Conservation (phyloP, 768 basidiomycete genomes). For the Kwoniella bestiolae region DNA sequence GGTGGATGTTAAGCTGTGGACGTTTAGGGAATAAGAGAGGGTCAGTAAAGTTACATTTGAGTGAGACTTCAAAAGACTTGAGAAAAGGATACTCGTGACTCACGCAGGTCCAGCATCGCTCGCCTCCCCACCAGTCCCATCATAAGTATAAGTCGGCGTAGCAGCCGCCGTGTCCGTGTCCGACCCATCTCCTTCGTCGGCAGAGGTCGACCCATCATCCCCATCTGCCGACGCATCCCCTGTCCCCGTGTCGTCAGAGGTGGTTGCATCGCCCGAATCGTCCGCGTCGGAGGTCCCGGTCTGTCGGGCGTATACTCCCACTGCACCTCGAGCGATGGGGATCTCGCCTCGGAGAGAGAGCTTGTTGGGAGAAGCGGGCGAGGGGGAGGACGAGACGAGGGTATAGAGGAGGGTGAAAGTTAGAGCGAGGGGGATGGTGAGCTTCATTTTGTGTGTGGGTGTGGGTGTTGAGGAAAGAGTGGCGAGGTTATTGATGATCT, state of each 20-base stretch:
- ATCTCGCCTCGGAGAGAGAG: neutral
- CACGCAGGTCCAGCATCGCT: constrained; percentile 16
- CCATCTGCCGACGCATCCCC: neutral
- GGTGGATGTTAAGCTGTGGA: constrained; percentile 6
- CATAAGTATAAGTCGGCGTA: constrained; percentile 6
- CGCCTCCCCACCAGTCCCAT: constrained; percentile 20
- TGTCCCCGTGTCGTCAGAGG: neutral
- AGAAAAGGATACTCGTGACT: constrained; percentile 7
- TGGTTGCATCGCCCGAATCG: constrained; percentile 11
- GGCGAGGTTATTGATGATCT: neutral
- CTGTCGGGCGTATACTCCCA: constrained; percentile 6
- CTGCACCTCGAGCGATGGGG: neutral
- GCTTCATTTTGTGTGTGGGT: constrained; percentile 11
- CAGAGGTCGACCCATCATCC: constrained; percentile 7
- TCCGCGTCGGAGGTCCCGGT: neutral
- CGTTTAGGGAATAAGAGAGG: neutral
- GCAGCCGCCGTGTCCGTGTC: neutral
- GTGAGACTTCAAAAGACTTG: neutral
- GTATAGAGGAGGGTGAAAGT: constrained; percentile 14
- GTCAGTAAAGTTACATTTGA: neutral
- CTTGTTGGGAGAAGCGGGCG: neutral
- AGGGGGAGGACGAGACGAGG: neutral
- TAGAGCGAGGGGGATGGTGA: constrained; percentile 7
- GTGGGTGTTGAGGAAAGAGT: neutral
- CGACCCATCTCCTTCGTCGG: constrained; percentile 4